Evolutionary conservation across 352 stramenopile species (phyloP), one percentile per base, ranked within the genome.

Genomic region (Phytophthora cryptogea): DNA sequence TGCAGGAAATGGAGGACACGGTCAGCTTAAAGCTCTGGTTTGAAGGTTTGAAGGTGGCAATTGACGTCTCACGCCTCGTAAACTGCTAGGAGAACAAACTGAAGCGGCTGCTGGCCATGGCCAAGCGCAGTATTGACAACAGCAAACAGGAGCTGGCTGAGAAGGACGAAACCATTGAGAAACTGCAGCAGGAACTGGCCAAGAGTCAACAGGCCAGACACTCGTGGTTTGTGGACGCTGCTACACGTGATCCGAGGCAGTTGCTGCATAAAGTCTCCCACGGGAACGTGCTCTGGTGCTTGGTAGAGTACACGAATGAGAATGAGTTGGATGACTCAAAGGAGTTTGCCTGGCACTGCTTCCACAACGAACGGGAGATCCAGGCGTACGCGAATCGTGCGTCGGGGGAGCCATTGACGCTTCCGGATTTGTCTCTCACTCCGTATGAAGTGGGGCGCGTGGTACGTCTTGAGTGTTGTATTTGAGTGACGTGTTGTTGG

Each of bases 61-160:
- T 23, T 23, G 20, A 23, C 20, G 20, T 23, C 20, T 23, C 20
- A 23, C 20, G 20, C 20, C 20, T 23, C 20, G 20, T 23, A 23
- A 23, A 23, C 20, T 23, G 20, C 20, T 45, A 92, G 79, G 84
- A 95, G 50, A 65, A 65, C 26, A 95, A 93, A 52, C 44, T 95
- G 39, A 95, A 94, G 73, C 77, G 86, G 4, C 53, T 95, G 52
- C 63, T 95, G 31, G 82, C 83, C 9, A 86, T 93, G 80, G 86
- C 86, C n/a, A 95, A 95, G 61, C 80, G 86, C 37, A 95, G 86
- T 57, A 92, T 95, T 53, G 86, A 95, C 55, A 95, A 93, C 64
- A 95, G 85, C 61, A 92, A 94, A 51, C 79, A 89, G 54, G 83
- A 94, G 30, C 53, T 94, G 27, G 49, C 66, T 1, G 81, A 91